Percentiles rank a stretch among this genome's conserved stretches.
These are phyloP conservation scores for Albatrellus ellisii DNA, from an alignment of 768 basidiomycete species.

Conservation along the genomic window DNA sequence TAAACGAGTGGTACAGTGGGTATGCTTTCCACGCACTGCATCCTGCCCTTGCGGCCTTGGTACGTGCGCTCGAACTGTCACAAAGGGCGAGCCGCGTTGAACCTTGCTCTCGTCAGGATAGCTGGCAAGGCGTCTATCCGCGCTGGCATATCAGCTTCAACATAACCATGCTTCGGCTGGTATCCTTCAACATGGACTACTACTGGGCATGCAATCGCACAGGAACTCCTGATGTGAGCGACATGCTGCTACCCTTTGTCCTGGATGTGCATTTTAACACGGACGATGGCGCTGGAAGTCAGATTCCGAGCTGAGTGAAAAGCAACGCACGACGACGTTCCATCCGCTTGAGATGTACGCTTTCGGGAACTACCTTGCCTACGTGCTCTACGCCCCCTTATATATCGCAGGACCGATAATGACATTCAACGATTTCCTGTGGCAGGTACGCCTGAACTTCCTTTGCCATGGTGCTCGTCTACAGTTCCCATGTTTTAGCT, in stretches of 20 bases:
- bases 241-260: not conserved
- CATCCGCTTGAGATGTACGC: constrained; percentile 52
- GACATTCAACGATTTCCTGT: constrained; percentile 90
- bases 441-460: constrained; percentile 53
- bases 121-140: constrained; percentile 63
- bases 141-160: constrained; percentile 94
- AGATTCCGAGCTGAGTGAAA: constrained; percentile 31
- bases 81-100: not conserved
- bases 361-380: constrained; percentile 64
- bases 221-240: constrained; percentile 28
- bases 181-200: constrained; percentile 91
- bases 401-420: constrained; percentile 96
- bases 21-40: constrained; percentile 53
- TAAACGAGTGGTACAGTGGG: constrained; percentile 64
- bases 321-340: constrained; percentile 40
- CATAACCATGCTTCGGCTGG: constrained; percentile 86
- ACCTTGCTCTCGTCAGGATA: constrained; percentile 33
- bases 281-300: constrained; percentile 13
- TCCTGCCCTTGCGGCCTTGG: constrained; percentile 43
- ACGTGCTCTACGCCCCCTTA: constrained; percentile 83
- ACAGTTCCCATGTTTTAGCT: not conserved
- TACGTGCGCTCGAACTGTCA: constrained; percentile 23
- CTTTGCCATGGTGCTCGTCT: not conserved
- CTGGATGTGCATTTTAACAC: not conserved
- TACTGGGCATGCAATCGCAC: constrained; percentile 58